Conservation (phyloP, 345 rosid species). For the Hibiscus syriacus region DNA sequence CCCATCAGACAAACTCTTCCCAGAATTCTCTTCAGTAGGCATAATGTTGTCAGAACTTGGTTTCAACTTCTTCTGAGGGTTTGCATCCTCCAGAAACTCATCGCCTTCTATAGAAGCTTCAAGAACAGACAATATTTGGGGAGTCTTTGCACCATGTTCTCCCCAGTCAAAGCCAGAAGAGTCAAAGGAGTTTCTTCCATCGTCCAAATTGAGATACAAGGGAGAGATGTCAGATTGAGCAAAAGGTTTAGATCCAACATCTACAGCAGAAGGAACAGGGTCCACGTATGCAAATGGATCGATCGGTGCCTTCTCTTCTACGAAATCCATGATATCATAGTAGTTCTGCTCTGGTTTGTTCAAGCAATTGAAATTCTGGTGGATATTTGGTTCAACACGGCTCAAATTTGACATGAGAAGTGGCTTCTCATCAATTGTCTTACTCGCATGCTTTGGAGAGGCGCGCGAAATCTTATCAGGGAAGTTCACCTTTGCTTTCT, state of each 20-base stretch:
- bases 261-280: conserved; percentile 24
- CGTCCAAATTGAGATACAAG: conserved; percentile 60
- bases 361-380: conserved; percentile 27
- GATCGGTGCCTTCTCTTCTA: conserved; percentile 61
- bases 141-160: conserved; percentile 63
- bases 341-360: conserved; percentile 40
- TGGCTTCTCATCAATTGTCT: conserved; percentile 35
- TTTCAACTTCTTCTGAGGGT: conserved; percentile 55
- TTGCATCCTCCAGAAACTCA: conserved; percentile 48
- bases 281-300: conserved; percentile 39
- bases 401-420: conserved; percentile 30
- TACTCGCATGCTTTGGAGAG: conserved; percentile 33
- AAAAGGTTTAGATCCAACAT: conserved; percentile 25
- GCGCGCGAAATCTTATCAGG: conserved; percentile 41
- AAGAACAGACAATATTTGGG: conserved; percentile 64
- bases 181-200: conserved; percentile 75
- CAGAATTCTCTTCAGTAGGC: conserved; percentile 24
- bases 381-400: conserved; percentile 27
- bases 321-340: conserved; percentile 33
- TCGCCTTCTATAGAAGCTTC: conserved; percentile 36
- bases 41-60: conserved; percentile 22
- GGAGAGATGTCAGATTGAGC: conserved; percentile 28
- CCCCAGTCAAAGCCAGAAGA: conserved; percentile 77
- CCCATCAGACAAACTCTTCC: conserved; percentile 52
- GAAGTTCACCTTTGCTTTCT: conserved; percentile 68